Evolutionary conservation across 2,329 filamentous ascomycete species (phyloP), one percentile per base, ranked within the genome.

Genomic region (Alternaria novae-zelandiae): DNA sequence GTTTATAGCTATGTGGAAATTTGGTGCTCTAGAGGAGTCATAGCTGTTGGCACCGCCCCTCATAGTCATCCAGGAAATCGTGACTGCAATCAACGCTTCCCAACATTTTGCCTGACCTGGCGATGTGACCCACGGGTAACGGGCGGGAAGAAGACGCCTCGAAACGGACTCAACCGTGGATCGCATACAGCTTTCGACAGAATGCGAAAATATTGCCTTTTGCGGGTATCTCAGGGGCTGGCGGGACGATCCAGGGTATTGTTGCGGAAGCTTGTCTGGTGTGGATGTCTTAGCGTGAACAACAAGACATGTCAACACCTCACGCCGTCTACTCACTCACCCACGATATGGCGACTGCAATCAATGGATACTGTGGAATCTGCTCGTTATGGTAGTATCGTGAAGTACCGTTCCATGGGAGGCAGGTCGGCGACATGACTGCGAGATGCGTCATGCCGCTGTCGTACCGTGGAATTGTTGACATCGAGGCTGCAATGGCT

Each of bases 391-490:
- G 32, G 64, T 12, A 57, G 21, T 54, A 55, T 57, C 60, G 26
- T 59, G 53, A 30, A 23, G 10, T 41, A 23, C 12, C 10, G 47
- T 57, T 28, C 47, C 54, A 54, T 32, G 49, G 47, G 44, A 54
- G 45, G 23, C 41, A 43, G 51, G 53, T 65, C 53, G 50, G 46
- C 43, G 59, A 57, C 26, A 28, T 47, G 32, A 55, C 28, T 49
- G 30, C 30, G 32, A 49, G 9, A 55, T 58, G 57, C 54, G 54
- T 63, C 56, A 65, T 63, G 56, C 60, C 44, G 49, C 47, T 55
- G 57, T 54, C 36, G 53, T 54, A 57, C 60, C 60, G 36, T 64
- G 64, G 64, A 51, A 57, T 49, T 20, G 36, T 32, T 57, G 32
- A 53, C 50, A 25, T 59, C 43, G 60, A 60, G 28, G 46, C 56